A percentile compares a stretch with the other conserved stretches of the same genome.
Conservation (phyloP, 352 stramenopile species). For the Phytophthora pinifolia region DNA sequence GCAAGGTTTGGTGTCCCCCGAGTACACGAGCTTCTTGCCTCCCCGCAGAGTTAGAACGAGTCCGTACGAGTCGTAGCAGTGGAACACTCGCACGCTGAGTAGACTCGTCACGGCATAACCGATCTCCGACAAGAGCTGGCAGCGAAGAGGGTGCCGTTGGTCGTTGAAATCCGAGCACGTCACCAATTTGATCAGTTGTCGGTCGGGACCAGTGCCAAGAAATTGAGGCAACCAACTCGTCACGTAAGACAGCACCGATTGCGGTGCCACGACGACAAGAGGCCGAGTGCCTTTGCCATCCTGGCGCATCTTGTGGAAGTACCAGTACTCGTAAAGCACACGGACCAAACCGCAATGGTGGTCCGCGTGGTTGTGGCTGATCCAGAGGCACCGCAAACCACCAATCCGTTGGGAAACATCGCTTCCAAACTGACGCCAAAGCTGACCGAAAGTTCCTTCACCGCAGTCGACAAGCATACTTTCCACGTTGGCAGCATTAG, state of each 20-base stretch:
- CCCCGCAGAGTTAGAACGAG: constrained; percentile 55
- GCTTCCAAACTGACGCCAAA: constrained; percentile 65
- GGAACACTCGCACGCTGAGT: constrained; percentile 67
- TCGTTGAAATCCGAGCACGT: constrained; percentile 66
- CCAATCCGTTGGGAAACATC: constrained; percentile 43
- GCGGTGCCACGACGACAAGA: constrained; percentile 51
- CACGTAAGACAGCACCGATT: constrained; percentile 63
- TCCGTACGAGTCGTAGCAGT: constrained; percentile 82
- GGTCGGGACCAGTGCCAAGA: not conserved
- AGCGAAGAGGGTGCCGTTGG: constrained; percentile 19
- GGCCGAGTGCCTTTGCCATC: not conserved
- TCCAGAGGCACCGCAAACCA: constrained; percentile 92
- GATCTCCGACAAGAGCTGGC: constrained; percentile 35
- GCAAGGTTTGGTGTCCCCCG: constrained; percentile 93
- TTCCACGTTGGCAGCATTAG: constrained; percentile 7
- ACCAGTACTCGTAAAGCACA: constrained; percentile 74
- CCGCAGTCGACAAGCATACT: constrained; percentile 94
- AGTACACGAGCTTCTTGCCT: constrained; percentile 86
- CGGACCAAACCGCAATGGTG: constrained; percentile 96
- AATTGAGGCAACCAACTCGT: constrained; percentile 43
- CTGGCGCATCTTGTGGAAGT: constrained; percentile 22
- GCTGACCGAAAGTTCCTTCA: constrained; percentile 94
- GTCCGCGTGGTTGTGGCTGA: constrained; percentile 97
- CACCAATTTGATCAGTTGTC: constrained; percentile 35
- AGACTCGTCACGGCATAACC: constrained; percentile 35